Base-by-base conservation (phyloP, 2,329 filamentous ascomycete species). In the Arachnomyces sp. region DNA sequence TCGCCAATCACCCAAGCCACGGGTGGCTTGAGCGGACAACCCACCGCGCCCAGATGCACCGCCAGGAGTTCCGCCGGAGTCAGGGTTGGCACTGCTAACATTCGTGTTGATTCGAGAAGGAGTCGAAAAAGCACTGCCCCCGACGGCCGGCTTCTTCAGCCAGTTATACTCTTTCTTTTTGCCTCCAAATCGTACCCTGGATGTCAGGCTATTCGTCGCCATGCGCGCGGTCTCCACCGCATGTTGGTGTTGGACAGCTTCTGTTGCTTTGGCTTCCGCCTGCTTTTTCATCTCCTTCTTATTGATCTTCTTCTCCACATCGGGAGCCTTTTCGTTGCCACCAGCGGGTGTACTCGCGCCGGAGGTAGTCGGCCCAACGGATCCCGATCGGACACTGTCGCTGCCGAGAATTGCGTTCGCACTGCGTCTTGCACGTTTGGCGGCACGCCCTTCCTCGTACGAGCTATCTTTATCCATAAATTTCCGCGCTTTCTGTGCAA, bases 281-380 rank as follows among this genome's bases (percentile, higher is more conserved):
- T 83, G 74, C 48, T 81, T 84, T 61, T 82, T 86, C 57, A 83
- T 73, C 60, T 95, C 88, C 66, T 95, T 95, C 72, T 95, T 95
- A 3, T 83, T 84, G 38, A 86, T 73, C 60, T 88, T 90, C 49
- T 68, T 67, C 29, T 77, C 73, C 1, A 69, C 59, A 39, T 84
- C 81, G 1, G 80, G 75, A 1, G 81, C 78, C 31, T 59, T 55
- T n/a, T 68, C 65, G 3, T 40, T 32, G 9, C 52, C 58, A 16
- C 53, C 50, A 9, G 48, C 52, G 7, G 66, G 65, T 2, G 65
- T 64, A 7, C 77, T 72, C 1, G 77, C 70, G 4, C 77, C 78
- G 3, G 81, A 77, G 0, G 78, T 82, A 2, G 74, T 74, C 8
- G 77, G 72, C 12, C 77, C 77, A 9, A 73, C 68, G 16, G 77